A percentile compares a stretch with the other conserved stretches of the same genome.
Evolutionary conservation across 352 stramenopile species (phyloP).

Genomic region (Phytopythium montanum): DNA sequence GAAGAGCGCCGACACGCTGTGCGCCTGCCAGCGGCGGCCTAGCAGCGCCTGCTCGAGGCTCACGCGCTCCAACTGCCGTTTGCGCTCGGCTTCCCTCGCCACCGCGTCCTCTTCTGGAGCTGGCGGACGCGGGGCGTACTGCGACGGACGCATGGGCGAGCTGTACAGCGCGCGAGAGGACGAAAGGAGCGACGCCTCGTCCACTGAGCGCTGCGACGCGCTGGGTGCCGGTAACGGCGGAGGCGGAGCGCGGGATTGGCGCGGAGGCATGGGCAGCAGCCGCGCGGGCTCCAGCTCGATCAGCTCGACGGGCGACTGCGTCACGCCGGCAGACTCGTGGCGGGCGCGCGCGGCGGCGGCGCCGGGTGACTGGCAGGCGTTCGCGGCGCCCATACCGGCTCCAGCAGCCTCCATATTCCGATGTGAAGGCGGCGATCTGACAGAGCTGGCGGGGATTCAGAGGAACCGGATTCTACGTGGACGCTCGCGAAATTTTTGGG

Average conservation of each 20-base stretch:
- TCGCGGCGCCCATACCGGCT: not conserved
- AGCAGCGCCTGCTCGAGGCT: slow-evolving; percentile 59
- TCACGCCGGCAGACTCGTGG: slow-evolving; percentile 1
- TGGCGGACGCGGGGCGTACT: slow-evolving; percentile 20
- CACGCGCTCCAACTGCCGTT: slow-evolving; percentile 19
- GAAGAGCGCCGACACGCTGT: slow-evolving; percentile 64
- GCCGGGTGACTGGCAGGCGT: not conserved
- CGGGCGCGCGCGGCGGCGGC: not conserved
- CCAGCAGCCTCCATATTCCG: not conserved
- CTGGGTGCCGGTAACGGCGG: not conserved
- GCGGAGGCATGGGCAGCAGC: slow-evolving; percentile 5
- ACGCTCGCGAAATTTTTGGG: too few species aligned
- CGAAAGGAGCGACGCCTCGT: slow-evolving; percentile 11
- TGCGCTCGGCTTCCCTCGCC: slow-evolving; percentile 9
- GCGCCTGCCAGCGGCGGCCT: slow-evolving; percentile 41
- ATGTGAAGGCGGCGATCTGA: too few species aligned
- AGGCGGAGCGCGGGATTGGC: slow-evolving; percentile 1
- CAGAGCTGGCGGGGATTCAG: not conserved
- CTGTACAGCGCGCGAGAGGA: slow-evolving; percentile 26
- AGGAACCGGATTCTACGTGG: too few species aligned
- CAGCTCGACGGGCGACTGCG: slow-evolving; percentile 3
- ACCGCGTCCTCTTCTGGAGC: slow-evolving; percentile 1
- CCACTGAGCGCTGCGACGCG: not conserved
- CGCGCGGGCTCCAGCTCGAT: slow-evolving; percentile 7
- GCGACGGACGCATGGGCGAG: slow-evolving; percentile 34